Conservation (phyloP, 768 basidiomycete genomes). For the Crepidotus variabilis region DNA sequence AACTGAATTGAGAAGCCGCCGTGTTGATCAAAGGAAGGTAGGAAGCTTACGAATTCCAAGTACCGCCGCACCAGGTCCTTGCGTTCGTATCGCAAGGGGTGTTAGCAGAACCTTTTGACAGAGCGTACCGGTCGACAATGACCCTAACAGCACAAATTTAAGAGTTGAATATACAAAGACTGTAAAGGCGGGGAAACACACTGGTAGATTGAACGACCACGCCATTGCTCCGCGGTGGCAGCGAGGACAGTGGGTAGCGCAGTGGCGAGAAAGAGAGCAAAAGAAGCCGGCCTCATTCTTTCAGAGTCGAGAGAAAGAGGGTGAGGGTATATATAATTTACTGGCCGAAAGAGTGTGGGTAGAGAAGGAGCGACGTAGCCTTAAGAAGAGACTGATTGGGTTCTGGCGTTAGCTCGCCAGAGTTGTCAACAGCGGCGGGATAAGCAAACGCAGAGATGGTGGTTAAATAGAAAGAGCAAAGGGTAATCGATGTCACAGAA, state of each 20-base stretch:
- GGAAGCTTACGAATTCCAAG: constrained; percentile 59
- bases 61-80: constrained; percentile 83
- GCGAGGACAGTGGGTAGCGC: constrained; percentile 33
- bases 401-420: neutral
- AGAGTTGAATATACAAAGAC: neutral
- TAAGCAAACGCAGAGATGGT: neutral
- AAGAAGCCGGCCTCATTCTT: constrained; percentile 17
- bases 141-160: constrained; percentile 33
- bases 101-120: constrained; percentile 64
- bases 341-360: constrained; percentile 6
- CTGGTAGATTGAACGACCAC: constrained; percentile 80
- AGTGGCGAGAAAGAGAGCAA: constrained; percentile 14
- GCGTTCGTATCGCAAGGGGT: constrained; percentile 66
- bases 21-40: neutral
- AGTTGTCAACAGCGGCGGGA: neutral
- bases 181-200: constrained; percentile 23
- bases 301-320: constrained; percentile 17
- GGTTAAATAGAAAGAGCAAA: neutral
- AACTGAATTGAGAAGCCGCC: neutral
- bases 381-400: constrained; percentile 3
- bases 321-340: constrained; percentile 14
- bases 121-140: constrained; percentile 75
- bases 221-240: constrained; percentile 72
- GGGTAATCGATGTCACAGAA: neutral
- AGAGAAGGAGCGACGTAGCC: constrained; percentile 12